Base-by-base conservation (phyloP, 2,329 filamentous ascomycete genomes). In the Aspergillus sp. region DNA sequence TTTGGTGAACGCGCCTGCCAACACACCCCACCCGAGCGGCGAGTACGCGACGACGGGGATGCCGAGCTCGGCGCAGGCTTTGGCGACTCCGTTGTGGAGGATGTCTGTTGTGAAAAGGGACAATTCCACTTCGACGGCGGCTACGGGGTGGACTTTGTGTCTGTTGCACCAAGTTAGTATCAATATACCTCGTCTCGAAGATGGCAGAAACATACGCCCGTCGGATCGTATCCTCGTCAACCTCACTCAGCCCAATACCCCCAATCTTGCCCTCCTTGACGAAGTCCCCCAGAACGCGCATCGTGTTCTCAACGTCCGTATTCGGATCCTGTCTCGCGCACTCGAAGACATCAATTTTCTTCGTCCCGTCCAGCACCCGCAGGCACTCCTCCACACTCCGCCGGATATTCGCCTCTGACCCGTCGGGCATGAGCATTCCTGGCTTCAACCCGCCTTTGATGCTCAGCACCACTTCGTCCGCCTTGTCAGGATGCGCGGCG, bases 311-410 rank as follows among this genome's bases (percentile, higher is more conserved):
- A 34, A 74, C 58, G 0, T 67, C 64, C 1, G 57, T 59, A 0
- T 64, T 64, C 14, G 59, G 57, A 44, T 81, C 78, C 32, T 75
- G 64, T 20, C 78, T 64, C 3, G 72, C 70, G 39, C 64, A 70
- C 47, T 74, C 68, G 41, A 79, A 82, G 17, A 76, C 60, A 49
- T 80, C 76, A 33, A 81, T 53, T 46, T 66, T 70, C 56, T 75
- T 75, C 41, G 61, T 66, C n/a, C 71, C 71, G n/a, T 66, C 63
- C 8, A 74, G 50, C n/a, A 68, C 31, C 15, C 51, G 54, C 22
- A 80, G 52, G 44, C 70, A 69, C 34, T 74, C 70, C 35, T 81
- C 72, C 26, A 82, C 60, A 4, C 71, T 77, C 24, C 63, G 64
- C 19, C 74, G 69, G 13, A 80, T 61, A 26, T 64, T 65, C 26